These are phyloP conservation scores for Apiospora aurea DNA, from an alignment of 2,329 filamentous ascomycete genomes.

Conservation along the genomic window DNA sequence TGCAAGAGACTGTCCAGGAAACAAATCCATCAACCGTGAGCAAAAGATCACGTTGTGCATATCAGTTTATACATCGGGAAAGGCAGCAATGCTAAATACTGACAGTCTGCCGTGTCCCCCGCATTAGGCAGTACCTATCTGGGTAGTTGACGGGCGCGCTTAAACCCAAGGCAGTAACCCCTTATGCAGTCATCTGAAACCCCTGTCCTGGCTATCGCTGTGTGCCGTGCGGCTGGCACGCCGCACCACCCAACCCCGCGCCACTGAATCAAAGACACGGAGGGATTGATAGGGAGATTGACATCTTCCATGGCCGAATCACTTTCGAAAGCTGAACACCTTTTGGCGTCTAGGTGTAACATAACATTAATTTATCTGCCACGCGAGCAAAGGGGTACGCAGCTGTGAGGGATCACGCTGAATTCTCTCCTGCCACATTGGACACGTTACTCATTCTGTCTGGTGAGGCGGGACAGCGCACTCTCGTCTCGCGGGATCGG, in stretches of 20 bases:
- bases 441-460: not conserved
- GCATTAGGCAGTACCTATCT: not conserved
- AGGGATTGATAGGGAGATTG: not conserved
- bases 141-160: not conserved
- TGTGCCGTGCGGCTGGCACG: not conserved
- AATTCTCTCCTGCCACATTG: not conserved
- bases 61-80: not conserved
- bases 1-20: not conserved
- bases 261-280: not conserved
- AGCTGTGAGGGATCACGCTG: not conserved
- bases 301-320: not conserved
- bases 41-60: not conserved
- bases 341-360: not conserved
- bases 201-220: not conserved
- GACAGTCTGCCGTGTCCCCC: too few species aligned
- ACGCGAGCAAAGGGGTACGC: not conserved
- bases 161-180: not conserved
- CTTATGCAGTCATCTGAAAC: not conserved
- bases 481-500: not conserved
- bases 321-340: too few species aligned
- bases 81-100: not conserved
- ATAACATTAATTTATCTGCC: not conserved
- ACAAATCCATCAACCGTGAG: not conserved
- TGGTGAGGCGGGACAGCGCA: too few species aligned
- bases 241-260: not conserved